Conservation (phyloP, 176 grass and related monocot species). For the Rhipidocladum racemiflorum region DNA sequence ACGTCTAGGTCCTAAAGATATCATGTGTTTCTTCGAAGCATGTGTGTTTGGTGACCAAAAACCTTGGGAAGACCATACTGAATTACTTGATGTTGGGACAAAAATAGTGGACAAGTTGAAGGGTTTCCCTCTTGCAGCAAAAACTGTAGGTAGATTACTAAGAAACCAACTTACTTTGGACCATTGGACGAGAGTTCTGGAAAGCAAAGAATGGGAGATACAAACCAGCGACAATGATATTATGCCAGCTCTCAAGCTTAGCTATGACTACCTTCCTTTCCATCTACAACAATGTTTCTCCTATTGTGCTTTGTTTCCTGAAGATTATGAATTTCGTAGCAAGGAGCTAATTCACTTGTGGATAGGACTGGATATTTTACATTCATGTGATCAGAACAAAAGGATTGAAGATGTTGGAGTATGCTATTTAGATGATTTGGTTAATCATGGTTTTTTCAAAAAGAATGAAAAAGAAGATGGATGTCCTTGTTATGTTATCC, state of each 20-base stretch:
- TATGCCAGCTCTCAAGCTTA: slow-evolving; percentile 40
- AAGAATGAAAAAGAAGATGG: neutral
- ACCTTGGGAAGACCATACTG: neutral
- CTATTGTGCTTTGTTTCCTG: slow-evolving; percentile 30
- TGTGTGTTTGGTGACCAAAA: neutral
- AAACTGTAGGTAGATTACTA: slow-evolving; percentile 17
- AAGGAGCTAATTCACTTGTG: slow-evolving; percentile 26
- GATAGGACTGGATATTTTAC: neutral
- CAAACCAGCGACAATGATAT: neutral
- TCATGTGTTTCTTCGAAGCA: too few species aligned
- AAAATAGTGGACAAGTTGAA: neutral
- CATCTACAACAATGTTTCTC: slow-evolving; percentile 36
- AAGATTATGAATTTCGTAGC: neutral
- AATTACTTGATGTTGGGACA: neutral
- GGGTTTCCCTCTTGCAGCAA: slow-evolving; percentile 16
- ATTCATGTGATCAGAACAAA: neutral
- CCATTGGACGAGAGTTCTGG: neutral
- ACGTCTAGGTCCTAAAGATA: too few species aligned
- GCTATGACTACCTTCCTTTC: slow-evolving; percentile 33
- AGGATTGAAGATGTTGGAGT: neutral
- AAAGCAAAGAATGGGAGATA: slow-evolving; percentile 30
- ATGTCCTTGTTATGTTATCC: neutral
- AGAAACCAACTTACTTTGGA: neutral
- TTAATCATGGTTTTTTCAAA: neutral
- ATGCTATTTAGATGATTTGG: neutral